Evolutionary conservation across 345 rosid species (phyloP).

Genomic region (Camelina sativa): DNA sequence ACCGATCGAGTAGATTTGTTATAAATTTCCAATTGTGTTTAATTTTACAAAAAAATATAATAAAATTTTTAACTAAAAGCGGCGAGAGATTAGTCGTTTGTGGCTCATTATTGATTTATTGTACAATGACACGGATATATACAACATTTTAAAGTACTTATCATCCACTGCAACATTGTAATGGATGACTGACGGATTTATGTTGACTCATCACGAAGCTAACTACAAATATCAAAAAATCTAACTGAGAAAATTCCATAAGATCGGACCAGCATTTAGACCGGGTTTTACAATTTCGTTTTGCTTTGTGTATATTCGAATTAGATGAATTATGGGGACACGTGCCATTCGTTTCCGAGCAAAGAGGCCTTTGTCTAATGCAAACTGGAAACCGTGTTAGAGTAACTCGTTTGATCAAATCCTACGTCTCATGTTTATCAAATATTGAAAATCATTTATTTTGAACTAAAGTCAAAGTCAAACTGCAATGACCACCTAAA

Average conservation of each 20-base stretch:
- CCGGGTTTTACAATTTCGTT: background rate
- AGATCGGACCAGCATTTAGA: background rate
- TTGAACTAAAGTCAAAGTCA: slow-evolving; percentile 37
- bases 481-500: background rate
- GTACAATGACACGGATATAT: too few species aligned
- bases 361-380: slow-evolving; percentile 26
- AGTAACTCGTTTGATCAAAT: slow-evolving; percentile 39
- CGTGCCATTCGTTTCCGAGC: slow-evolving; percentile 7
- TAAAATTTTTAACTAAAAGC: too few species aligned
- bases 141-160: too few species aligned
- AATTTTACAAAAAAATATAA: too few species aligned
- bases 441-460: slow-evolving; percentile 8
- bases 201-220: background rate
- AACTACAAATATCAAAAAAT: background rate
- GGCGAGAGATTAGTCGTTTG: too few species aligned
- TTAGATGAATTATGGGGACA: background rate
- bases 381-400: slow-evolving; percentile 36
- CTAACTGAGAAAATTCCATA: background rate
- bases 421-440: slow-evolving; percentile 21
- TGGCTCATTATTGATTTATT: too few species aligned
- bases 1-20: too few species aligned
- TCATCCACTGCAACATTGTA: background rate
- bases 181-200: background rate
- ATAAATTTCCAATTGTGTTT: too few species aligned
- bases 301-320: slow-evolving; percentile 20